These are phyloP conservation scores for Stachybotrys echinatus DNA, from an alignment of 2,329 filamentous ascomycete species.

Conservation along the genomic window DNA sequence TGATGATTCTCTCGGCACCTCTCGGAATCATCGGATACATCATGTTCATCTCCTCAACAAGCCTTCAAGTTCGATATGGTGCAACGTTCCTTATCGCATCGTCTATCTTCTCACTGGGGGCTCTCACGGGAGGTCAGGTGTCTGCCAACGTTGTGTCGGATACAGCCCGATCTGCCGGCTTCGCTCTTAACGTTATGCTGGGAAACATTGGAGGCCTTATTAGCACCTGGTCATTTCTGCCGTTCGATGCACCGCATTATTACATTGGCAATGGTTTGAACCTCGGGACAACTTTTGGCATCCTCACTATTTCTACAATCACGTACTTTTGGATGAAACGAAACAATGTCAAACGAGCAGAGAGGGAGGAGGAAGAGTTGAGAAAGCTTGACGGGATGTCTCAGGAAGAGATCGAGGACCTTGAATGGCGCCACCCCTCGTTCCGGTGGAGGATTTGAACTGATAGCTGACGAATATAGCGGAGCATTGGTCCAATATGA, in stretches of 20 bases:
- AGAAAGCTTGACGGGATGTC: not conserved
- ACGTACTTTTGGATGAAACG: constrained; percentile 54
- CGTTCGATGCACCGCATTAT: constrained; percentile 59
- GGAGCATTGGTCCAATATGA: too few relatives aligned
- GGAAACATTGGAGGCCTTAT: not conserved
- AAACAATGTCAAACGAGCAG: constrained; percentile 58
- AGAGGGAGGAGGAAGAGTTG: constrained; percentile 31
- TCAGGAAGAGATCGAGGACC: not conserved
- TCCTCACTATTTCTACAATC: constrained; percentile 41
- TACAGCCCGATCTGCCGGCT: constrained; percentile 37
- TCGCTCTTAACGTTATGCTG: not conserved
- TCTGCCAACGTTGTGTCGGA: constrained; percentile 66
- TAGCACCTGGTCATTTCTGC: constrained; percentile 52
- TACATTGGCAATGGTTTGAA: constrained; percentile 63
- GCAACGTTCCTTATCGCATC: constrained; percentile 63
- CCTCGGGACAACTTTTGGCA: constrained; percentile 36
- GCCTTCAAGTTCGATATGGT: constrained; percentile 53
- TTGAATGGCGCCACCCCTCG: not conserved
- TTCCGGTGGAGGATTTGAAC: not conserved
- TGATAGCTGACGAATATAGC: too few relatives aligned
- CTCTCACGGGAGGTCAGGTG: constrained; percentile 60
- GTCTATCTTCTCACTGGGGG: constrained; percentile 57
- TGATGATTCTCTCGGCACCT: constrained; percentile 53
- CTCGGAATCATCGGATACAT: constrained; percentile 63
- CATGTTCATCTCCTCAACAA: constrained; percentile 56